Percentiles rank a stretch among this genome's conserved stretches.
These are phyloP conservation scores for Xerocomellus dryophilus DNA, from an alignment of 768 basidiomycete species.

Conservation along the genomic window DNA sequence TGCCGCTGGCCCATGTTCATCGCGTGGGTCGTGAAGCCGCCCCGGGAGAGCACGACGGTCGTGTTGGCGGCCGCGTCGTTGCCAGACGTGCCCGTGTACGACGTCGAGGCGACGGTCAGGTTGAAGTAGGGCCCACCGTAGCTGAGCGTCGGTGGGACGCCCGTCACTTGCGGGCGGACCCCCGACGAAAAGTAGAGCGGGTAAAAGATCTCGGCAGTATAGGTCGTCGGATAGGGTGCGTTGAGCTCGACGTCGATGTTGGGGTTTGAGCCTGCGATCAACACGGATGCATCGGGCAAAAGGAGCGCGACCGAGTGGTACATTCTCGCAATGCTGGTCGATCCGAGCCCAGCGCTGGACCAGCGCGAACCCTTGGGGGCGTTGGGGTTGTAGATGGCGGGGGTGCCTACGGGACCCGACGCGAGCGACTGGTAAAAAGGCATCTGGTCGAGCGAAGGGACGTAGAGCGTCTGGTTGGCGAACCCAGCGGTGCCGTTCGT, in stretches of 20 bases:
- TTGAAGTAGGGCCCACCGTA: conserved; percentile 87
- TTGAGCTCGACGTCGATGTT: conserved; percentile 74
- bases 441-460: conserved; percentile 48
- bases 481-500: conserved; percentile 88
- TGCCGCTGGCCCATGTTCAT: conserved; percentile 88
- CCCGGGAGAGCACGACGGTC: conserved; percentile 75
- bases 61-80: conserved; percentile 73
- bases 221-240: conserved; percentile 71
- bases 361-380: conserved; percentile 69
- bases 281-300: conserved; percentile 79
- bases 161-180: conserved; percentile 64
- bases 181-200: conserved; percentile 78
- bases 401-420: conserved; percentile 71
- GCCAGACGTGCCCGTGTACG: conserved; percentile 57
- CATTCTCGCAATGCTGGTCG: conserved; percentile 69
- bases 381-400: conserved; percentile 82
- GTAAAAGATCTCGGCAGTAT: conserved; percentile 86
- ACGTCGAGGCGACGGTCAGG: conserved; percentile 60
- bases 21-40: conserved; percentile 80
- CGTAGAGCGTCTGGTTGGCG: conserved; percentile 50
- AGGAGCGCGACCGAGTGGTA: conserved; percentile 94
- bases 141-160: conserved; percentile 67
- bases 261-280: conserved; percentile 92
- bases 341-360: conserved; percentile 62
- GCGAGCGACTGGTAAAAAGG: conserved; percentile 73